phyloP scores from a whole-genome alignment of 371 early-diverging fungal species.

The Zychaea mexicana region DNA sequence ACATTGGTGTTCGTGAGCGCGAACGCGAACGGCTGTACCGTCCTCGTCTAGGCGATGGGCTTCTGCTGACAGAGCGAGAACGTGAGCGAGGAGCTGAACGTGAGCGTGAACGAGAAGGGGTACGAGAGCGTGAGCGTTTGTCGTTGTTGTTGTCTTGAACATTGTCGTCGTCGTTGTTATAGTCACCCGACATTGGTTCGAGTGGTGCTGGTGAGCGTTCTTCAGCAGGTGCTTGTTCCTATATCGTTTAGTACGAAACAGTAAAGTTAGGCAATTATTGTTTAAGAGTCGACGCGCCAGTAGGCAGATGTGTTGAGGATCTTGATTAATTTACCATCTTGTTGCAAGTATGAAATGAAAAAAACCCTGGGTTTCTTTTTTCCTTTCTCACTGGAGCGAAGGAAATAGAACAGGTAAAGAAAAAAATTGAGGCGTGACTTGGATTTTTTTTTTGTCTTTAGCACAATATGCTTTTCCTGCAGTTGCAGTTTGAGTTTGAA shows the following conservation, averaged over 20 bases:
- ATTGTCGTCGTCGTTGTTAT: no score
- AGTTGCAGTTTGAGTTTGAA: no score
- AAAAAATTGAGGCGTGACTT: conserved; percentile 4
- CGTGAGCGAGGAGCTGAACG: conserved; percentile 6
- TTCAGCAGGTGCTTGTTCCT: not conserved
- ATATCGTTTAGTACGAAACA: not conserved
- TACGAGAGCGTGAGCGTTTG: conserved; percentile 2
- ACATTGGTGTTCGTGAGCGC: conserved; percentile 19
- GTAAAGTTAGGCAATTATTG: no score
- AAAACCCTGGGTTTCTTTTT: not conserved
- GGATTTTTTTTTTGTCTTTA: no score
- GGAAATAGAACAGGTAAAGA: not conserved
- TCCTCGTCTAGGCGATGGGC: conserved; percentile 12
- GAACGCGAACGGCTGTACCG: conserved; percentile 27
- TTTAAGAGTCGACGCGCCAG: not conserved
- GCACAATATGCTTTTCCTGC: no score
- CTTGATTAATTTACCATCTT: not conserved
- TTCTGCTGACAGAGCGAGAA: conserved; percentile 12
- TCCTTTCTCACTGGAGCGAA: not conserved
- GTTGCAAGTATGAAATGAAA: not conserved
- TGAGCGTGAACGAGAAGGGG: not conserved
- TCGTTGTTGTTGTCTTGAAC: no score
- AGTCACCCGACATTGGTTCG: conserved; percentile 1
- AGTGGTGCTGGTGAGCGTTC: conserved; percentile 1
- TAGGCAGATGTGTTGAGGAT: not conserved